Percentiles rank a stretch among this genome's conserved stretches.
Evolutionary conservation across 257 asterid genomes (phyloP).

Genomic region (Primulina tabacum): DNA sequence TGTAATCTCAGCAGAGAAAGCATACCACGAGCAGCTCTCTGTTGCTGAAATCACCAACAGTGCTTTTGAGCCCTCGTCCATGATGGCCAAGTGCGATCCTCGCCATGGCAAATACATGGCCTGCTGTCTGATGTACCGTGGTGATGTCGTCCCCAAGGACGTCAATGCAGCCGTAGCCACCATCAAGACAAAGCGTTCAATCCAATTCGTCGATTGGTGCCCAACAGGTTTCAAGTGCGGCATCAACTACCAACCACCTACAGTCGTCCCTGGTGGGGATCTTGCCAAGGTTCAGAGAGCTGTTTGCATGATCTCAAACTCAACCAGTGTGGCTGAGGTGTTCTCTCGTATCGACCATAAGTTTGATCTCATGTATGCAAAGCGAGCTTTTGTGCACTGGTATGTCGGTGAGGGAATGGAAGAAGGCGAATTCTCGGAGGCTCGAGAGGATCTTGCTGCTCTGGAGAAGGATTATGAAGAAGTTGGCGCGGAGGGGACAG

Average conservation of each 20-base stretch:
- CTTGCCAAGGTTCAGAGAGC: slow-evolving; percentile 46
- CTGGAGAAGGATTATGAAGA: too few relatives aligned
- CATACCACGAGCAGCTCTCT: slow-evolving; percentile 41
- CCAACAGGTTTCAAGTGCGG: too few relatives aligned
- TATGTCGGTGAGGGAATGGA: slow-evolving; percentile 51
- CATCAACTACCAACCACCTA: slow-evolving; percentile 35
- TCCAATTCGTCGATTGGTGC: too few relatives aligned
- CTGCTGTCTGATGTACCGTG: slow-evolving; percentile 44
- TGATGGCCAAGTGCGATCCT: slow-evolving; percentile 50
- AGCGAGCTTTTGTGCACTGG: slow-evolving; percentile 45
- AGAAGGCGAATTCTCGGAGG: slow-evolving; percentile 44
- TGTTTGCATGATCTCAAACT: slow-evolving; percentile 42
- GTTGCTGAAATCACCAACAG: slow-evolving; percentile 44
- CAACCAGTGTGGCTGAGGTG: slow-evolving; percentile 45
- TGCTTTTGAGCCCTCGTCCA: slow-evolving; percentile 43
- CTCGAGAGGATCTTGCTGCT: slow-evolving; percentile 34
- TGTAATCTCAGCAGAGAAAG: slow-evolving; percentile 39
- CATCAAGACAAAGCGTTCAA: slow-evolving; percentile 39
- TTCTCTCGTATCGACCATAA: slow-evolving; percentile 41
- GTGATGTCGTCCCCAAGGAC: slow-evolving; percentile 44
- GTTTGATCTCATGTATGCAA: slow-evolving; percentile 41
- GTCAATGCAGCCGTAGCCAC: slow-evolving; percentile 41
- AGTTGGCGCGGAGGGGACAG: too few relatives aligned
- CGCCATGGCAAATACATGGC: slow-evolving; percentile 49
- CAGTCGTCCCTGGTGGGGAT: slow-evolving; percentile 43